A percentile compares a stretch with the other conserved stretches of the same genome.
Conservation (phyloP, 2,329 filamentous ascomycete species). For the Teratosphaeria nubilosa region DNA sequence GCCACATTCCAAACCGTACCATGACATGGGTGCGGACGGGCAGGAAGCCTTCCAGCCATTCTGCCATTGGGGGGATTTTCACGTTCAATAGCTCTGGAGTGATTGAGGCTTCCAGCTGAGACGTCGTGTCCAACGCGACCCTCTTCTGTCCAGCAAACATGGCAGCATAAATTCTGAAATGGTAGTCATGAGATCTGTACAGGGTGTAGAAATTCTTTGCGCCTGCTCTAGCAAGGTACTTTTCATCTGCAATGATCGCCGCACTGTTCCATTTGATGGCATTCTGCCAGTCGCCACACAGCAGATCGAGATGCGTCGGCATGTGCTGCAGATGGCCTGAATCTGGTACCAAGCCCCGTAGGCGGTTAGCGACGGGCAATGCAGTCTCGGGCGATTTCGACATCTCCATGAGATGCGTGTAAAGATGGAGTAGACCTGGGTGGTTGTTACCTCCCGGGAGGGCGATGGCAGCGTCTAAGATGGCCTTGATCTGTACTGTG, state of each 20-base stretch:
- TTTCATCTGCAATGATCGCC: slow-evolving; percentile 58
- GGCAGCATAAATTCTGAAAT: slow-evolving; percentile 65
- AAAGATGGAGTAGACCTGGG: slow-evolving; percentile 62
- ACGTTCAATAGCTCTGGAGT: slow-evolving; percentile 55
- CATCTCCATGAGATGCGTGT: slow-evolving; percentile 74
- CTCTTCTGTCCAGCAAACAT: slow-evolving; percentile 63
- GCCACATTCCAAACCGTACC: slow-evolving; percentile 64
- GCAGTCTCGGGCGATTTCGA: slow-evolving; percentile 55
- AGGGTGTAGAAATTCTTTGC: slow-evolving; percentile 65
- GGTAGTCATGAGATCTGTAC: slow-evolving; percentile 64
- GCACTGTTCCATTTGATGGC: slow-evolving; percentile 58
- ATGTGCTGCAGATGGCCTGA: slow-evolving; percentile 64
- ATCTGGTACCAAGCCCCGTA: slow-evolving; percentile 58
- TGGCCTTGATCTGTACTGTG: slow-evolving; percentile 47
- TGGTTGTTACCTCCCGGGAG: slow-evolving; percentile 44
- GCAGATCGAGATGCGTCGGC: slow-evolving; percentile 66
- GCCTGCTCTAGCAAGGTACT: slow-evolving; percentile 50
- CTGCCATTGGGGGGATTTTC: slow-evolving; percentile 62
- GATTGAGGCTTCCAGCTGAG: slow-evolving; percentile 50
- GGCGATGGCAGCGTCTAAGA: slow-evolving; percentile 50
- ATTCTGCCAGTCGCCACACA: slow-evolving; percentile 59
- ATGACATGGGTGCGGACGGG: slow-evolving; percentile 59
- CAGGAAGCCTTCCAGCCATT: slow-evolving; percentile 65
- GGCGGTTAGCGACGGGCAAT: slow-evolving; percentile 48
- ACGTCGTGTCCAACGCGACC: slow-evolving; percentile 52